phyloP scores from a whole-genome alignment of 192 early-diverging fungal genomes.

The Linnemannia schmuckeri region DNA sequence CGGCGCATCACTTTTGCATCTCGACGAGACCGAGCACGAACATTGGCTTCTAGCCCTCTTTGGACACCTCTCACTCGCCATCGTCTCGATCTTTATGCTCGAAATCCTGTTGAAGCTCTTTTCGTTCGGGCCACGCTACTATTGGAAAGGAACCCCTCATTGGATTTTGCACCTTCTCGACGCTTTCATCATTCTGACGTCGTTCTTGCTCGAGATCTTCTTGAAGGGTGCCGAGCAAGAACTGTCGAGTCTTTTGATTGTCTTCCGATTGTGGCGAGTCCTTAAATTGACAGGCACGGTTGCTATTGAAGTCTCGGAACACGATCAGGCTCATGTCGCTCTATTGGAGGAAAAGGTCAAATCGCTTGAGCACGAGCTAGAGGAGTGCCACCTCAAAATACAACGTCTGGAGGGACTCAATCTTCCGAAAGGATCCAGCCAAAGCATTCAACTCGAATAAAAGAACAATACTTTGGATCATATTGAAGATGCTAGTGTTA shows the following conservation, averaged over 20 bases:
- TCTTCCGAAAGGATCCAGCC: too few relatives aligned
- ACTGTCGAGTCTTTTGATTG: constrained; percentile 59
- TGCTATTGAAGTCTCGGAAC: constrained; percentile 53
- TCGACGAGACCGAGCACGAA: constrained; percentile 42
- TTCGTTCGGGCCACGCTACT: constrained; percentile 64
- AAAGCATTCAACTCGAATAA: not conserved
- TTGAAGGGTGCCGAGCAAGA: constrained; percentile 62
- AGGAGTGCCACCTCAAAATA: not conserved
- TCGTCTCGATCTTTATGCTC: constrained; percentile 61
- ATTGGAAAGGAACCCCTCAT: constrained; percentile 20
- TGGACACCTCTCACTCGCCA: constrained; percentile 44
- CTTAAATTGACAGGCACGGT: constrained; percentile 63
- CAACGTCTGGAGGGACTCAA: constrained; percentile 8
- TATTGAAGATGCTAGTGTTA: not conserved
- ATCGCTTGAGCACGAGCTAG: constrained; percentile 10
- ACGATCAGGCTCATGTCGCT: constrained; percentile 11
- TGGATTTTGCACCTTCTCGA: constrained; percentile 60
- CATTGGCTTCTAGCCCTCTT: constrained; percentile 48
- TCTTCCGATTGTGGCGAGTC: constrained; percentile 68
- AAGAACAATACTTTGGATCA: not conserved
- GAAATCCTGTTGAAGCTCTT: constrained; percentile 59
- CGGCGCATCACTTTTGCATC: constrained; percentile 31
- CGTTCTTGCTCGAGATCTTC: constrained; percentile 60
- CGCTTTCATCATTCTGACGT: constrained; percentile 56
- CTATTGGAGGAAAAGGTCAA: constrained; percentile 3